phyloP scores from a whole-genome alignment of 306 rosid genomes.

The Neltuma alba region DNA sequence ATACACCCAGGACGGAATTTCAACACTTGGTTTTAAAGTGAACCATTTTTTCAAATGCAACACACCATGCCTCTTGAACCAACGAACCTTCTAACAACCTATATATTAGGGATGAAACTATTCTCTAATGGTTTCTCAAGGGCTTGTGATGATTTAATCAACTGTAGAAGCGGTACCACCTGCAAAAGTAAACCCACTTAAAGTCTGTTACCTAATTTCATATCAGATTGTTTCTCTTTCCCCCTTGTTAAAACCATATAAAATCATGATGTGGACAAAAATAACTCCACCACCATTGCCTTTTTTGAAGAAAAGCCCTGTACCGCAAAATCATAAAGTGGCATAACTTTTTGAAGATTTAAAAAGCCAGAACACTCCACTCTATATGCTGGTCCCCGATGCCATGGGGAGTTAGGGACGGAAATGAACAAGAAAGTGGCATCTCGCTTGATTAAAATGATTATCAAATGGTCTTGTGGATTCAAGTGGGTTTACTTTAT shows the following conservation, averaged over 20 bases:
- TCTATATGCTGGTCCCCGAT: neutral
- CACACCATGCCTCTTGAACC: constrained; percentile 1
- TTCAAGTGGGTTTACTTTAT: neutral
- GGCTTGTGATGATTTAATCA: constrained; percentile 4
- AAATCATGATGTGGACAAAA: constrained; percentile 27
- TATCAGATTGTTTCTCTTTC: constrained; percentile 6
- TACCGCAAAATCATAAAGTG: constrained; percentile 51
- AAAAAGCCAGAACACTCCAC: constrained; percentile 11
- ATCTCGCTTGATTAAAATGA: neutral
- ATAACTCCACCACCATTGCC: constrained; percentile 30
- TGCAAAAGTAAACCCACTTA: constrained; percentile 36
- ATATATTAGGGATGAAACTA: neutral
- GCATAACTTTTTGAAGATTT: constrained; percentile 47
- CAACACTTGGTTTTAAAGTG: neutral
- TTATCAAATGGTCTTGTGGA: neutral
- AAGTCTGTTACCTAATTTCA: constrained; percentile 22
- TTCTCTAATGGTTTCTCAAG: neutral
- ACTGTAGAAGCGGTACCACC: constrained; percentile 1
- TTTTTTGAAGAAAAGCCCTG: constrained; percentile 17
- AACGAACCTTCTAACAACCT: neutral
- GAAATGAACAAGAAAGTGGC: neutral
- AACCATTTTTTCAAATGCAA: neutral
- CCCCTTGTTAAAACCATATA: neutral
- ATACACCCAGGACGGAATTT: neutral
- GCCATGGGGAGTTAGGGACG: neutral